Base-by-base conservation (phyloP, 768 basidiomycete species). In the Neoboletus brunneissimus region DNA sequence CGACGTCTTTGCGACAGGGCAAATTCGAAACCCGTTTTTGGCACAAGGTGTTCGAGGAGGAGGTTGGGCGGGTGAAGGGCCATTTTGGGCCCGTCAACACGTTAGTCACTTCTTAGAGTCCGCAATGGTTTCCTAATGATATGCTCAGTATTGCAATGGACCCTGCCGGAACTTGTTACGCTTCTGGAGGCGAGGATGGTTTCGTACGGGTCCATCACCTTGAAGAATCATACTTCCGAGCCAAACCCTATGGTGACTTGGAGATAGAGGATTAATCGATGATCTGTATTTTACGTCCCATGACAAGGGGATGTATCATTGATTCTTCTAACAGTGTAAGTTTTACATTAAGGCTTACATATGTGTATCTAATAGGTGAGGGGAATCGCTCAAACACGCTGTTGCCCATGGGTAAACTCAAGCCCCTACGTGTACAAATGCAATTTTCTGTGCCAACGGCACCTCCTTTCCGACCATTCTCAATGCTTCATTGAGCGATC, bases 21-120 rank as follows among this genome's bases (percentile, higher is more conserved):
- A 97, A 98, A 74, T 99, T 99, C 72, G 97, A 98, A 76, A 92
- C 94, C 12, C 82, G 94, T 38, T 98, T 99, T 77, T 98, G 94
- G 94, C 96, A 99, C 79, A 93, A 89, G 64, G 80, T 96, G 37
- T 90, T 96, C 64, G 94, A 96, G 73, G 94, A 97, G 77, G 96
- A 98, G 71, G 89, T 98, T 52, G 94, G 96, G 18, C 85, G 95
- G 12, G 95, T 99, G 42, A 95, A 94, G 72, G 97, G 97, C 13
- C 96, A 98, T 73, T 99, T 98, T 68, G 93, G 93, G 10, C 93
- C 94, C 42, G 87, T 95, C 74, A 95, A 96, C 74, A 94, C 94
- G 94, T 97, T 66, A 63, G 93, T 84, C 22, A 15, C 47, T 41
- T 49, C 16, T 32, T 48, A 12, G 32, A 11, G 20, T 23, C 12